Percentiles rank a stretch among this genome's conserved stretches.
These are phyloP conservation scores for Syzygium syzygioides DNA, from an alignment of 441 rosid species.

Conservation along the genomic window DNA sequence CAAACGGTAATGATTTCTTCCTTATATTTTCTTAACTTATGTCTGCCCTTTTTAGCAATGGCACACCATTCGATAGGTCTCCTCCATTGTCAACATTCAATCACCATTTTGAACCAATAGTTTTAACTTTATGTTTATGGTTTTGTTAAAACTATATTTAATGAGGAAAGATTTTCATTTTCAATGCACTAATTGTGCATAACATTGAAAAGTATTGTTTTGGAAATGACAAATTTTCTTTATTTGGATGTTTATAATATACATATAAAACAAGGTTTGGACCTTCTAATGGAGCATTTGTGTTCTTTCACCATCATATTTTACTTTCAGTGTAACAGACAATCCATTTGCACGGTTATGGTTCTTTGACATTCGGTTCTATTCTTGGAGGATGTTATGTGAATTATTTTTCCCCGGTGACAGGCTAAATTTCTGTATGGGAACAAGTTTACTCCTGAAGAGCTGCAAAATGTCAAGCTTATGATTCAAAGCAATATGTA, in stretches of 20 bases:
- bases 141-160: background rate
- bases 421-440: conserved; percentile 99
- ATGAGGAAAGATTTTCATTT: background rate
- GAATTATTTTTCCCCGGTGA: background rate
- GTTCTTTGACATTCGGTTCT: background rate
- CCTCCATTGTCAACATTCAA: background rate
- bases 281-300: background rate
- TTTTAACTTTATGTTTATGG: background rate
- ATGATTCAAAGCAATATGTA: conserved; percentile 99
- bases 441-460: conserved; percentile 72
- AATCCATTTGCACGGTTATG: background rate
- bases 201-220: background rate
- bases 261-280: background rate
- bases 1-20: background rate
- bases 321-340: background rate
- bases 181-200: background rate
- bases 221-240: background rate
- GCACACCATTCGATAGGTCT: background rate
- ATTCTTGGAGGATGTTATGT: background rate
- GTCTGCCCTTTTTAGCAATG: background rate
- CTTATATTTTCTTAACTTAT: background rate
- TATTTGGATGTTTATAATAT: background rate
- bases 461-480: conserved; percentile 87
- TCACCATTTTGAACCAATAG: background rate
- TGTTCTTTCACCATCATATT: background rate